phyloP scores from a whole-genome alignment of 768 basidiomycete genomes.

The Boletus reticulatus region DNA sequence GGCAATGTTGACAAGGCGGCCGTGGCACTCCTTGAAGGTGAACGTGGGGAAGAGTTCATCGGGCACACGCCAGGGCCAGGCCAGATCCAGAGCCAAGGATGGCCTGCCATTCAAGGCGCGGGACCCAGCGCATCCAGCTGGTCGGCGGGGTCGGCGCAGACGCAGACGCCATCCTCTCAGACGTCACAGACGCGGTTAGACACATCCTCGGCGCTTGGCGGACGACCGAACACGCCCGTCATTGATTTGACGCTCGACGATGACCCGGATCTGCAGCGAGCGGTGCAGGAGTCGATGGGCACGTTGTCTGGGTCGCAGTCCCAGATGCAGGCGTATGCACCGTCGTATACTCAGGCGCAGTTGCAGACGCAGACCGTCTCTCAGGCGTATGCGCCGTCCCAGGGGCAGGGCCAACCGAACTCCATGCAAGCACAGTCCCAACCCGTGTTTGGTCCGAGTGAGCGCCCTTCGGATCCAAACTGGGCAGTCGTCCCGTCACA shows the following conservation, averaged over 20 bases:
- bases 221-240: slow-evolving; percentile 30
- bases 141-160: not conserved
- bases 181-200: slow-evolving; percentile 12
- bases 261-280: slow-evolving; percentile 47
- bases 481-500: slow-evolving; percentile 74
- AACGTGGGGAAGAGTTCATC: slow-evolving; percentile 38
- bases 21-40: slow-evolving; percentile 52
- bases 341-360: slow-evolving; percentile 15
- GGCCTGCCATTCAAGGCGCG: not conserved
- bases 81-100: slow-evolving; percentile 13
- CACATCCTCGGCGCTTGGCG: slow-evolving; percentile 4
- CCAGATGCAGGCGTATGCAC: slow-evolving; percentile 12
- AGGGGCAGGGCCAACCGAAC: not conserved
- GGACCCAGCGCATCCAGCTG: not conserved
- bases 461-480: slow-evolving; percentile 58
- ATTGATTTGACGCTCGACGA: slow-evolving; percentile 67
- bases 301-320: slow-evolving; percentile 29
- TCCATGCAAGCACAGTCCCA: slow-evolving; percentile 14
- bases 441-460: slow-evolving; percentile 54
- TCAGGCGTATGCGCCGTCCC: slow-evolving; percentile 17
- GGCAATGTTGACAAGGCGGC: slow-evolving; percentile 58
- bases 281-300: slow-evolving; percentile 53
- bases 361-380: not conserved
- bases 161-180: slow-evolving; percentile 2
- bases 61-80: not conserved